Evolutionary conservation across 2,329 filamentous ascomycete species (phyloP), one percentile per base, ranked within the genome.

Genomic region (Penicillium capsulatum): DNA sequence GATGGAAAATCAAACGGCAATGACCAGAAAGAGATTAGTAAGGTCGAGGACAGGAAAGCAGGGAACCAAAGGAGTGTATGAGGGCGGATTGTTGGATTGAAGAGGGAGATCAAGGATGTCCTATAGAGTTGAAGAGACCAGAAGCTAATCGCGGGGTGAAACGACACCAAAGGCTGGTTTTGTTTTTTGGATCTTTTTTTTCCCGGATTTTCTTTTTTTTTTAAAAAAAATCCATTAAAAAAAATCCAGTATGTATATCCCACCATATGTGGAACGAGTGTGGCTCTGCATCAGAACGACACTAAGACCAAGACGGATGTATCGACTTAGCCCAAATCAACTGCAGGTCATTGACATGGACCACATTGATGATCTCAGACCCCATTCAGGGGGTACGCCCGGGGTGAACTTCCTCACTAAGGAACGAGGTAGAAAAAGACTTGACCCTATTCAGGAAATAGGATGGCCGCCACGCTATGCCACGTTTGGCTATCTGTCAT

Each of bases 71-170:
- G 47, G 54, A 57, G 47, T 48, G 44, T 53, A 54, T 47, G 47
- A 51, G 51, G n/a, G 47, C 48, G 49, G 42, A 50, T 36, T 28
- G 45, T 45, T 31, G 38, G 35, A 44, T 31, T 28, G 17, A 40
- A 46, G 36, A 34, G 34, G 47, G 45, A 52, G 44, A 45, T 47
- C 43, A 44, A 51, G 42, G 34, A 42, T 29, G 43, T 42, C 44
- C 44, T 53, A 53, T 52, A 53, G 50, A 51, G 39, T 36, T 44
- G 44, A 50, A 42, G 44, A 47, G 47, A 51, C 38, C 13, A 44
- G 48, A 59, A 54, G 54, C 58, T 60, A 61, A 60, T 59, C 55
- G 58, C 57, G 59, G 59, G 59, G 58, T 62, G 59, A 62, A 61
- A 62, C 57, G 52, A 45, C 19, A 22, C 53, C 50, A 57, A 51